Conservation (phyloP, 108 stramenopile genomes). For the Nitzschia palea region DNA sequence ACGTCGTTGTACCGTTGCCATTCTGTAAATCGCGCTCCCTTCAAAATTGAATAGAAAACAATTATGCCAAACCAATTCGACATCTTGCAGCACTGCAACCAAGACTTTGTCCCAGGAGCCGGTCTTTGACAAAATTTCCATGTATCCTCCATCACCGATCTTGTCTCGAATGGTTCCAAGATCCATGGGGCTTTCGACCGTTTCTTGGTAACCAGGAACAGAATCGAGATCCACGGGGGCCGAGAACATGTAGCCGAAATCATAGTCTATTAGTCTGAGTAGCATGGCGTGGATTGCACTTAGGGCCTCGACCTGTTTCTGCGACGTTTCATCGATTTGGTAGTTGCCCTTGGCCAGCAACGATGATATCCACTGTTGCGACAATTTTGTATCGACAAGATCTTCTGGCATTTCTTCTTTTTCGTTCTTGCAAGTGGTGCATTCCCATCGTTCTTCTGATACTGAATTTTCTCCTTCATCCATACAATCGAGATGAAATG, state of each 20-base stretch:
- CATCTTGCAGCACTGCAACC: slow-evolving; percentile 51
- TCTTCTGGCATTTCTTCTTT: slow-evolving; percentile 20
- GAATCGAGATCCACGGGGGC: slow-evolving; percentile 54
- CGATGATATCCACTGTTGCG: slow-evolving; percentile 1
- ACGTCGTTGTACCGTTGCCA: slow-evolving; percentile 61
- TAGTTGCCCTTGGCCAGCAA: slow-evolving; percentile 4
- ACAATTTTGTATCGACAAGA: slow-evolving; percentile 27
- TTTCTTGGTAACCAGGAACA: slow-evolving; percentile 48
- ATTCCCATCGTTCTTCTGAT: slow-evolving; percentile 38
- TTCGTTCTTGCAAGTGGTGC: slow-evolving; percentile 48
- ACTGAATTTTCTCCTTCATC: background rate
- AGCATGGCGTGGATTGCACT: slow-evolving; percentile 56
- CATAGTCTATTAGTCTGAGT: slow-evolving; percentile 49
- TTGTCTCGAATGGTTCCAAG: slow-evolving; percentile 61
- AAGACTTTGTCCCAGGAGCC: slow-evolving; percentile 39
- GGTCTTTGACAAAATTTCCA: slow-evolving; percentile 10
- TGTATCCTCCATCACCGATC: slow-evolving; percentile 53
- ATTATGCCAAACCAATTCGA: slow-evolving; percentile 81
- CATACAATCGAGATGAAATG: slow-evolving; percentile 56
- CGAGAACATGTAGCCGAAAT: slow-evolving; percentile 68
- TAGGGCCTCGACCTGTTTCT: slow-evolving; percentile 17
- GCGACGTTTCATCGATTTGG: background rate
- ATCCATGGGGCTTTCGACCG: slow-evolving; percentile 74
- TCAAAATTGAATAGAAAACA: slow-evolving; percentile 69
- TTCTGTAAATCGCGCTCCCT: slow-evolving; percentile 61